phyloP scores from a whole-genome alignment of 441 rosid species.

The Populus hybrid region DNA sequence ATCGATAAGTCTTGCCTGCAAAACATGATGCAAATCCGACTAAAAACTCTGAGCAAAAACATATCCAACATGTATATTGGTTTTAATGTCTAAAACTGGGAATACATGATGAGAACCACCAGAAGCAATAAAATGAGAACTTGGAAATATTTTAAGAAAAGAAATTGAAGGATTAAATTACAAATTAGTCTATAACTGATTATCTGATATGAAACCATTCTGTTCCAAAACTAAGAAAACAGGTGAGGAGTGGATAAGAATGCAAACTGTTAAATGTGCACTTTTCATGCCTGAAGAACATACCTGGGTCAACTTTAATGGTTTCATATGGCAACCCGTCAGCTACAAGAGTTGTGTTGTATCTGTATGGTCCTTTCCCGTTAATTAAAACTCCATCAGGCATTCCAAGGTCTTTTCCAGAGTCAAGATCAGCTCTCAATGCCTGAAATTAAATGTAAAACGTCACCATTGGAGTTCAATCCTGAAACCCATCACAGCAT shows the following conservation, averaged over 20 bases:
- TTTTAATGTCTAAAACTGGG: no score
- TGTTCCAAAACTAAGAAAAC: neutral
- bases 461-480: neutral
- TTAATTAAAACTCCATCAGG: constrained; percentile 94
- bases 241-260: neutral
- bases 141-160: no score
- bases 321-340: constrained; percentile 74
- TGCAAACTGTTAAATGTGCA: neutral
- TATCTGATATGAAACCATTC: neutral
- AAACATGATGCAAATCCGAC: no score
- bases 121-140: no score
- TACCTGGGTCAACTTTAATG: constrained; percentile 74
- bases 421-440: constrained; percentile 59
- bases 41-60: no score
- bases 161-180: no score
- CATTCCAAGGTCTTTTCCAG: constrained; percentile 87
- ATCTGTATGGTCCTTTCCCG: constrained; percentile 85
- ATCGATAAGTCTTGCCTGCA: no score
- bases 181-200: neutral
- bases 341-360: constrained; percentile 67
- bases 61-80: no score
- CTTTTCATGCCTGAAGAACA: constrained; percentile 3
- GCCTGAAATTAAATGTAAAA: constrained; percentile 40
- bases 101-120: no score
- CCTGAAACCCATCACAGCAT: constrained; percentile 9